These are phyloP conservation scores for Fusarium nurragi DNA, from an alignment of 2,329 filamentous ascomycete genomes.

Conservation along the genomic window DNA sequence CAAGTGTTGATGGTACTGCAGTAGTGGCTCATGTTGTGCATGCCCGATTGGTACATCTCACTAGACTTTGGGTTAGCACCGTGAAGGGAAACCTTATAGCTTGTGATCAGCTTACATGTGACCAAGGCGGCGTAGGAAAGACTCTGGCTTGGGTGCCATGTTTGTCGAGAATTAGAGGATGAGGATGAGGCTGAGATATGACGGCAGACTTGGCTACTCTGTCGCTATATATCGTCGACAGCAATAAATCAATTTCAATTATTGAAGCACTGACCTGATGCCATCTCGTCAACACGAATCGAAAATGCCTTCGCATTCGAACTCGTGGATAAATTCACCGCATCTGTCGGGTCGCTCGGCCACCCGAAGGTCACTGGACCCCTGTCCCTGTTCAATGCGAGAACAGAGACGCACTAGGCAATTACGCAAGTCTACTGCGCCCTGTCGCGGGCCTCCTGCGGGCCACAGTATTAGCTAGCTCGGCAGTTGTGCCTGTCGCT, in stretches of 20 bases:
- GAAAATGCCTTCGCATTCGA: neutral
- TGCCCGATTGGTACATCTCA: constrained; percentile 8
- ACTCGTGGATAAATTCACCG: neutral
- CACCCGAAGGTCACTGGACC: neutral
- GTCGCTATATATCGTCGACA: neutral
- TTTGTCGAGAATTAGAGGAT: neutral
- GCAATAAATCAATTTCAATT: neutral
- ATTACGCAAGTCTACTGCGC: constrained; percentile 2
- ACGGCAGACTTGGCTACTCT: neutral
- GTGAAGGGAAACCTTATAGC: neutral
- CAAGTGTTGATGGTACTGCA: constrained; percentile 3
- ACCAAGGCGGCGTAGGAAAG: constrained; percentile 2
- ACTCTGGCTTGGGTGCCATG: constrained; percentile 5
- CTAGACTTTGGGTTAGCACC: neutral
- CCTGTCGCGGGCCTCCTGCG: neutral
- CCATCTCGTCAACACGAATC: neutral
- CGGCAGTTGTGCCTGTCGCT: constrained; percentile 18
- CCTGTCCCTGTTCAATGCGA: neutral
- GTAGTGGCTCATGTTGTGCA: neutral
- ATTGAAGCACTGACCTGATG: neutral
- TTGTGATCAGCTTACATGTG: neutral
- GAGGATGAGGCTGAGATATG: neutral
- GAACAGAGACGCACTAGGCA: neutral
- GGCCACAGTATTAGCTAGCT: neutral
- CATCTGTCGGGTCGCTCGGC: neutral